Conservation (phyloP, 140 eudicot genomes). For the Erigeron philadelphicus region DNA sequence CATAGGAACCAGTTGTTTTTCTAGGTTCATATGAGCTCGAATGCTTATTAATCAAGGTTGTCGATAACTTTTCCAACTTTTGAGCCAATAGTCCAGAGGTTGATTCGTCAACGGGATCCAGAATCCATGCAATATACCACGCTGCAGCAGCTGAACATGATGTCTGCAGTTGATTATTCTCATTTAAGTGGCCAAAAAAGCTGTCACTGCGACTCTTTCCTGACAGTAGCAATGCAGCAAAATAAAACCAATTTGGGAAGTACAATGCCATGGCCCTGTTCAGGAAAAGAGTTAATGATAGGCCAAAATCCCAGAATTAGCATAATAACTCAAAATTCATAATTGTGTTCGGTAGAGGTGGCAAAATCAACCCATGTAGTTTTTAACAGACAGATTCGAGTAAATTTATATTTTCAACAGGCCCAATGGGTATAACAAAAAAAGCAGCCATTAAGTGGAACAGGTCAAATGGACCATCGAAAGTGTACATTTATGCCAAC, state of each 20-base stretch:
- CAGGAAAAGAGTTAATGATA: slow-evolving; percentile 6
- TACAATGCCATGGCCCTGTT: slow-evolving; percentile 62
- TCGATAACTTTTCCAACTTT: slow-evolving; percentile 40
- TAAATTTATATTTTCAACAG: too few relatives aligned
- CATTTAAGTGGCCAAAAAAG: slow-evolving; percentile 8
- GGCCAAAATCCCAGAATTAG: background rate
- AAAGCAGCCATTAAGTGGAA: background rate
- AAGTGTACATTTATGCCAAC: background rate
- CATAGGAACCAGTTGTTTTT: background rate
- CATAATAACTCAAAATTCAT: background rate
- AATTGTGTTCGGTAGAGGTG: background rate
- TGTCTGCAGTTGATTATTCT: slow-evolving; percentile 23
- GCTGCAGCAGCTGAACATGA: slow-evolving; percentile 48
- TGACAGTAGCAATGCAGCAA: slow-evolving; percentile 43
- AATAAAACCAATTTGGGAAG: slow-evolving; percentile 65
- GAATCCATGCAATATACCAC: slow-evolving; percentile 69
- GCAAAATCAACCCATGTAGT: slow-evolving; percentile 7
- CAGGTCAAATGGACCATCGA: background rate
- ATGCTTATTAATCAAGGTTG: slow-evolving; percentile 24
- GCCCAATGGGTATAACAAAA: too few relatives aligned
- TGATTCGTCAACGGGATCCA: slow-evolving; percentile 41
- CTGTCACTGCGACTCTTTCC: slow-evolving; percentile 22
- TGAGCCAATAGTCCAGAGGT: slow-evolving; percentile 31
- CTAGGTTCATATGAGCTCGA: slow-evolving; percentile 22
- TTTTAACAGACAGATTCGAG: background rate